phyloP scores from a whole-genome alignment of 768 basidiomycete species.

The Boletus tomentosulus region DNA sequence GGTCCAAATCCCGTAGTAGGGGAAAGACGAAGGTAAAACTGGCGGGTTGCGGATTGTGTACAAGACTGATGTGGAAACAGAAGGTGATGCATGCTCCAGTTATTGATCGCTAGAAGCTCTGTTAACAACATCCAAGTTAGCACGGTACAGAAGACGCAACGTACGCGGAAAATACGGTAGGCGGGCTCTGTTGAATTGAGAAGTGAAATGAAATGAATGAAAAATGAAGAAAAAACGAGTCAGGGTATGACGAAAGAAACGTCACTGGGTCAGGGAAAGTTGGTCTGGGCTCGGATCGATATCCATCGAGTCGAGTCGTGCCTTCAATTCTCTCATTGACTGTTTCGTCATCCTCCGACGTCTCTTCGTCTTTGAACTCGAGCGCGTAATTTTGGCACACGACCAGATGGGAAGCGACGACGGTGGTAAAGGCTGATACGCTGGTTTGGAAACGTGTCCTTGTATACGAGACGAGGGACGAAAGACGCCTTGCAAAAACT shows the following conservation, averaged over 20 bases:
- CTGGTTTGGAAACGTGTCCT: not conserved
- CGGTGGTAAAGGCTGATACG: not conserved
- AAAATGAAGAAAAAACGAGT: not conserved
- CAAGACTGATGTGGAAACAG: not conserved
- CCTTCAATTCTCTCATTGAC: slow-evolving; percentile 8
- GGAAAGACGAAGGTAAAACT: not conserved
- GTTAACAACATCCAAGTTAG: not conserved
- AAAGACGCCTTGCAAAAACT: not conserved
- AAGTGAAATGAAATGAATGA: not conserved
- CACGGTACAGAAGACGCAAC: not conserved
- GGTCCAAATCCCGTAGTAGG: not conserved
- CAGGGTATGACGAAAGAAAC: not conserved
- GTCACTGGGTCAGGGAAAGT: not conserved
- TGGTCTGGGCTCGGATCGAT: not conserved
- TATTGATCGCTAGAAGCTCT: not conserved
- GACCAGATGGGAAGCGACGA: slow-evolving; percentile 7
- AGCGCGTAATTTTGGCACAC: slow-evolving; percentile 19
- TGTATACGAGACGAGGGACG: not conserved
- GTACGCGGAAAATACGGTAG: not conserved
- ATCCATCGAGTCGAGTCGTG: slow-evolving; percentile 10
- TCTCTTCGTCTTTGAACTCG: slow-evolving; percentile 3
- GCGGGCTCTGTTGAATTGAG: not conserved
- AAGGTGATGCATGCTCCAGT: not conserved
- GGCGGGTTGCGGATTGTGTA: not conserved
- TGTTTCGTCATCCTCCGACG: slow-evolving; percentile 6